Evolutionary conservation across 2,329 filamentous ascomycete genomes (phyloP).

Genomic region (Xylariaceae sp.): DNA sequence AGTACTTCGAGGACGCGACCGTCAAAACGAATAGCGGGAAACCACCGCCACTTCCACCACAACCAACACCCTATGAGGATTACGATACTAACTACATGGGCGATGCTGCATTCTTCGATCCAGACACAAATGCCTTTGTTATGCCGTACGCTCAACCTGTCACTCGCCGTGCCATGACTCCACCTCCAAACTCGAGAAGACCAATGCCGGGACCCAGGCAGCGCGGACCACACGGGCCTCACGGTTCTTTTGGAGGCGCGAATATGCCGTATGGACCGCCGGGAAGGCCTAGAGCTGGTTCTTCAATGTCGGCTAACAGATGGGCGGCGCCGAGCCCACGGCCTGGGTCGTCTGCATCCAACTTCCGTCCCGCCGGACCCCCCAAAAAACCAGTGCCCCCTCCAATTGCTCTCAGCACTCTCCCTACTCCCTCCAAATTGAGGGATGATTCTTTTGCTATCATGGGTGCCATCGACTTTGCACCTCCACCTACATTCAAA

Average conservation of each 20-base stretch:
- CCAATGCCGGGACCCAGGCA: constrained; percentile 39
- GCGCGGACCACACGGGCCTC: constrained; percentile 35
- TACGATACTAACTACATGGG: constrained; percentile 71
- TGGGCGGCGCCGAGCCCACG: constrained; percentile 39
- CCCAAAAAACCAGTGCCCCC: constrained; percentile 62
- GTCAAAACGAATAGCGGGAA: constrained; percentile 27
- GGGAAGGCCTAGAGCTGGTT: constrained; percentile 56
- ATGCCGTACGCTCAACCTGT: constrained; percentile 85
- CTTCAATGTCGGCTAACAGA: constrained; percentile 46
- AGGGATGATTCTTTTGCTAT: constrained; percentile 78
- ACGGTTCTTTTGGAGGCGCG: constrained; percentile 38
- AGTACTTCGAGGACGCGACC: constrained; percentile 86
- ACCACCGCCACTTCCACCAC: constrained; percentile 29
- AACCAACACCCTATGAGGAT: constrained; percentile 69
- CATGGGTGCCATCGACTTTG: constrained; percentile 76
- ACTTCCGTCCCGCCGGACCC: constrained; percentile 45
- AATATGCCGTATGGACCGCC: constrained; percentile 49
- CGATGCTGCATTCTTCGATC: constrained; percentile 70
- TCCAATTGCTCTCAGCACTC: constrained; percentile 70
- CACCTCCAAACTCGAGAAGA: constrained; percentile 63
- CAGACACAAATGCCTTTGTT: constrained; percentile 70
- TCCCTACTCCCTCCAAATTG: constrained; percentile 85
- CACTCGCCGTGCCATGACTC: constrained; percentile 91
- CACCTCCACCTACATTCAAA: constrained; percentile 69
- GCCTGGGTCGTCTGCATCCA: constrained; percentile 45